Percentiles rank a stretch among this genome's conserved stretches.
Evolutionary conservation across 257 asterid species (phyloP).

Genomic region (Solanum arcanum): DNA sequence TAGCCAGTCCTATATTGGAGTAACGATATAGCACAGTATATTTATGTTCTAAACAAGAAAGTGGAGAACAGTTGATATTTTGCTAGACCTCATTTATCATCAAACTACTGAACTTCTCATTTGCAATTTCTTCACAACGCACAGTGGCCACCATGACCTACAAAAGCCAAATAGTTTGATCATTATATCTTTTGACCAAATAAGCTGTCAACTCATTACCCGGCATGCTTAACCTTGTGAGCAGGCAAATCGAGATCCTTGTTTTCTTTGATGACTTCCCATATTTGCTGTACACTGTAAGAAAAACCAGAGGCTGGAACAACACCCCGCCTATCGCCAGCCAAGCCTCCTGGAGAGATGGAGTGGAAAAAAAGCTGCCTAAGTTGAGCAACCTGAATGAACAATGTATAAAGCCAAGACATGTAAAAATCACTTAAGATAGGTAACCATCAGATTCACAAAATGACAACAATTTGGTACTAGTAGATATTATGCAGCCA

Average conservation of each 20-base stretch:
- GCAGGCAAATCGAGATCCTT: slow-evolving; percentile 60
- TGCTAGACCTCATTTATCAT: slow-evolving; percentile 23
- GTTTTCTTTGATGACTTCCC: slow-evolving; percentile 46
- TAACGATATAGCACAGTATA: background rate
- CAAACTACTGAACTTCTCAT: slow-evolving; percentile 29
- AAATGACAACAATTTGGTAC: background rate
- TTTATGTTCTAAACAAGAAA: slow-evolving; percentile 2
- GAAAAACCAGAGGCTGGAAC: slow-evolving; percentile 53
- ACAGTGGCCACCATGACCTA: slow-evolving; percentile 59
- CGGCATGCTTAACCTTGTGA: slow-evolving; percentile 23
- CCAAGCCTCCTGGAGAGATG: slow-evolving; percentile 44
- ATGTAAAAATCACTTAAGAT: background rate
- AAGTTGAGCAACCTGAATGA: slow-evolving; percentile 35
- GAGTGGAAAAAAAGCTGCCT: slow-evolving; percentile 43
- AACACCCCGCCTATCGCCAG: slow-evolving; percentile 47
- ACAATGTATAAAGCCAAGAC: background rate
- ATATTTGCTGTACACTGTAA: slow-evolving; percentile 32
- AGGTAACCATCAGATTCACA: background rate
- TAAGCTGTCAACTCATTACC: background rate
- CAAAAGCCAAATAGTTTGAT: background rate
- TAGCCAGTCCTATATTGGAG: slow-evolving; percentile 27
- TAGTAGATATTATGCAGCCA: background rate
- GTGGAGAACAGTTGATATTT: background rate
- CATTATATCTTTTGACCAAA: background rate
- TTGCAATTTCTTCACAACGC: slow-evolving; percentile 52